Evolutionary conservation across 768 basidiomycete genomes (phyloP), one percentile per base, ranked within the genome.

Genomic region (Trametes coccinea): DNA sequence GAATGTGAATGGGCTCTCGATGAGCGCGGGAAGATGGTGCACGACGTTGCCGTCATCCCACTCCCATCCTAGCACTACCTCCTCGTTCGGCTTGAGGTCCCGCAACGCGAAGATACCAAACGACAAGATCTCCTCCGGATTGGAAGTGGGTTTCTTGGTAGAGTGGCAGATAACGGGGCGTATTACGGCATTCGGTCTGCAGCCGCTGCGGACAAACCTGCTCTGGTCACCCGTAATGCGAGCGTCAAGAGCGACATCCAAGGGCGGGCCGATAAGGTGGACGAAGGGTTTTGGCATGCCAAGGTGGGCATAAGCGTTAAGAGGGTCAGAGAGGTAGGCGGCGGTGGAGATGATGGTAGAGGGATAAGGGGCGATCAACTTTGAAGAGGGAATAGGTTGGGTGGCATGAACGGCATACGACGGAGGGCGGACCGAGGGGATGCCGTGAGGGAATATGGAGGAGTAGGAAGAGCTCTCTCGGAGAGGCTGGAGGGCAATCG

Each of bases 11-110:
- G 86, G 84, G 4, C 80, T 73, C 66, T 85, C 76, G 59, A 92
- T 77, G 53, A 91, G 73, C 7, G 85, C 85, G n/a, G 85, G 90
- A 0, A 93, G 76, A 62, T 80, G 77, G 73, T 96, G 95, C 0
- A 95, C 84, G 0, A 88, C 86, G 70, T 93, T 90, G 2, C 86
- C 86, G 68, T 98, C 95, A 67, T 98, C 95, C 95, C 95, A 98
- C 71, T 97, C 94, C 94, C 95, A 98, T 0, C 90, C 90, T 0
- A 98, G 75, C 0, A 95, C 85, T 17, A 98, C 83, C 75, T 98
- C 95, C 65, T 95, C 93, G 50, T 89, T 81, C 37, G 84, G 84
- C 56, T 82, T 82, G 65, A 98, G 80, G 62, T 92, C 89, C 10
- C 85, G 75, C 16, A 87, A 74, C 1, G 95, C 91, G 64, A 94